Percentiles rank a stretch among this genome's conserved stretches.
phyloP scores from a whole-genome alignment of 805 yeast species.

The Ogataea methylovora region DNA sequence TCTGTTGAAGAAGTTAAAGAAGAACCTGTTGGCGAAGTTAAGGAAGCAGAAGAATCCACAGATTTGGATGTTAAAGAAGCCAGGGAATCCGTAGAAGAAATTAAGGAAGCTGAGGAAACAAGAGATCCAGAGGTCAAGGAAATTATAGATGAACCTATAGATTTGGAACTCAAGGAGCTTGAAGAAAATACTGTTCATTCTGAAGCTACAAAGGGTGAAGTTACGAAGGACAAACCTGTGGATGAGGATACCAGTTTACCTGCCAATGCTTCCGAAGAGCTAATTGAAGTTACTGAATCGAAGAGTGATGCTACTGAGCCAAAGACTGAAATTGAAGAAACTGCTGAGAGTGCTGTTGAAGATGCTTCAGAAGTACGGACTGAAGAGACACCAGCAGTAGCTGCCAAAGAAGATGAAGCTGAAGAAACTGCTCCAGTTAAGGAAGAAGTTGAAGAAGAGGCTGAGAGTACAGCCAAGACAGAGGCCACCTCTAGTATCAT shows the following conservation, averaged over 20 bases:
- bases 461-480: background rate
- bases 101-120: background rate
- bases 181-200: no score
- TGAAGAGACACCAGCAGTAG: background rate
- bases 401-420: conserved; percentile 18
- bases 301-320: background rate
- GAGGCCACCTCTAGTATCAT: background rate
- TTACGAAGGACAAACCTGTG: no score
- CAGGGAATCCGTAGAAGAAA: background rate
- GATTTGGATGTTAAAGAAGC: background rate
- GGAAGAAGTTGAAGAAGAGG: background rate
- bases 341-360: background rate
- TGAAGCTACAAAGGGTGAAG: no score
- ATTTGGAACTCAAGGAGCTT: no score
- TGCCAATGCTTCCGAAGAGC: no score
- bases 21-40: background rate
- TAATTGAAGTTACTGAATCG: background rate
- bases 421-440: conserved; percentile 5
- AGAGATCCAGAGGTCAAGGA: no score
- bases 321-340: background rate
- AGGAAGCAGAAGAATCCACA: background rate
- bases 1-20: background rate
- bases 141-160: no score
- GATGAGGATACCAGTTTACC: no score
- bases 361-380: background rate